phyloP scores from a whole-genome alignment of 2,329 filamentous ascomycete species.

The Fusarium chuoi region DNA sequence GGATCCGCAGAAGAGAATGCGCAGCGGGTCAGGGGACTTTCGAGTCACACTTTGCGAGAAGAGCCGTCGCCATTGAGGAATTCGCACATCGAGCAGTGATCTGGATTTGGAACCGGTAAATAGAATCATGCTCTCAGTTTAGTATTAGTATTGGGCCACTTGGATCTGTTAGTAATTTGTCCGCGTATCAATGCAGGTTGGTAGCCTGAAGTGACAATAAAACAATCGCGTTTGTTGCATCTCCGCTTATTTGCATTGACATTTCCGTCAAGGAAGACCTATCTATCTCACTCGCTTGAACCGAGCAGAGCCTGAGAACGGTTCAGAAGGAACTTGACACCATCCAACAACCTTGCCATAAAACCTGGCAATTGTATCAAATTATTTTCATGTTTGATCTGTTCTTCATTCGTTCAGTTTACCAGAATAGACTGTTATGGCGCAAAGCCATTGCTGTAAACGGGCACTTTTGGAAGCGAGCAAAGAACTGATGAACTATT shows the following conservation, averaged over 20 bases:
- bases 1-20: conserved; percentile 93
- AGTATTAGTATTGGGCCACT: background rate
- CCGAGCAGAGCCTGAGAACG: background rate
- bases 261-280: background rate
- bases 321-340: background rate
- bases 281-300: background rate
- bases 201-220: background rate
- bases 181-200: background rate
- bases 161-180: background rate
- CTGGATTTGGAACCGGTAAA: conserved; percentile 13
- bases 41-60: conserved; percentile 29
- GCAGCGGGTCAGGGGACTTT: conserved; percentile 67
- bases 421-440: background rate
- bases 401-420: background rate
- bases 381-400: background rate
- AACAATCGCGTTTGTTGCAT: conserved; percentile 49
- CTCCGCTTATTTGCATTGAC: conserved; percentile 48
- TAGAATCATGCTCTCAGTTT: conserved; percentile 30
- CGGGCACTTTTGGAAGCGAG: background rate
- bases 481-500: background rate
- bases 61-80: conserved; percentile 20
- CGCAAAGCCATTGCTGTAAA: background rate
- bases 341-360: background rate
- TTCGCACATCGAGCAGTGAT: conserved; percentile 10
- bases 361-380: background rate